Base-by-base conservation (phyloP, 75 land plant genomes). In the Isoetes taiwanensis region DNA sequence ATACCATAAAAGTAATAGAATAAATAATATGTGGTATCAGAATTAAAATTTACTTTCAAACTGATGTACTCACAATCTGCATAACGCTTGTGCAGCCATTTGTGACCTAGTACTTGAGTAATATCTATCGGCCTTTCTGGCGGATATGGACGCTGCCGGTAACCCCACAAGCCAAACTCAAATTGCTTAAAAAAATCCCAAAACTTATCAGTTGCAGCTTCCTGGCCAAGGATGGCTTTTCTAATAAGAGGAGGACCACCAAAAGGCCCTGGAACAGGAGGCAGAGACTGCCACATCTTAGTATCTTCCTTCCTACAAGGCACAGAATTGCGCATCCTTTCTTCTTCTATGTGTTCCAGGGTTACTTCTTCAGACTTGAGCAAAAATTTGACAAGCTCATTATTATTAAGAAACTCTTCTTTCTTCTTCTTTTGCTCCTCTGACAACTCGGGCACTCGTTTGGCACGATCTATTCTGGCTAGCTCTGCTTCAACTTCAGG, bases 61-160 rank as follows among this genome's bases (percentile, higher is more conserved):
- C n/a, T n/a, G n/a, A n/a, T n/a, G n/a, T n/a, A 76, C 95, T 80
- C 59, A 90, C 97, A 85, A 27, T 90, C 97, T 58, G 81, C 81
- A 55, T 90, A 85, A 5, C 97, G 77, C 56, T 65, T 76, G 72
- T 85, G 80, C 30, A 90, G 76, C 57, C 66, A 65, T 65, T 80
- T 78, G 54, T 78, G 80, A 24, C 97, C 97, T 28, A 90, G 68
- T 33, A 80, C 86, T 64, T 90, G 91, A 33, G 80, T 74, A 34
- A 82, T 79, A 70, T 90, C 86, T 29, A 71, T 78, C n/a, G 96
- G 97, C 31, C 79, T 39, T 2, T 71, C 75, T 0, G 81, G 66
- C 0, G 91, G 97, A 39, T 90, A 90, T 0, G 90, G 97, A 4
- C 97, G 65, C 74, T 90, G 91, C 26, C 64, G 24, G 32, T 78